Percentiles rank a stretch among this genome's conserved stretches.
These are phyloP conservation scores for Pyrenochaeta sp. DNA, from an alignment of 2,329 filamentous ascomycete species.

Conservation along the genomic window DNA sequence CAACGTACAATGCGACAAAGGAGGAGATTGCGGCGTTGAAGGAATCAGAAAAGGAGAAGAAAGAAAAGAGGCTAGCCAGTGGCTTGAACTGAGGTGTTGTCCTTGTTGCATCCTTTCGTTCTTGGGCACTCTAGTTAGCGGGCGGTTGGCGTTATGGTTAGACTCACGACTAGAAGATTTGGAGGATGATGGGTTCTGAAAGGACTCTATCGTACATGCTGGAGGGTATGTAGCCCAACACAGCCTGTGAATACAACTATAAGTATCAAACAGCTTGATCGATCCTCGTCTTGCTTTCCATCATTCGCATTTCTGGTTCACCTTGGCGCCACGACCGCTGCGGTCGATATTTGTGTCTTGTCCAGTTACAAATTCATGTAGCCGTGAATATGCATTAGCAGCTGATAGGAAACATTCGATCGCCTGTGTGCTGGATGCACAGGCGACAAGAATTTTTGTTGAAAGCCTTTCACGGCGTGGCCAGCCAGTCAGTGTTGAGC, in stretches of 20 bases:
- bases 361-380: not conserved
- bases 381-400: not conserved
- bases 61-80: slow-evolving; percentile 71
- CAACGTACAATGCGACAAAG: slow-evolving; percentile 77
- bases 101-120: slow-evolving; percentile 3
- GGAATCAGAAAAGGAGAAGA: slow-evolving; percentile 73
- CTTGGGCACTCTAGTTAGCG: slow-evolving; percentile 1
- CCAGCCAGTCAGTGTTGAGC: not conserved
- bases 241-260: not conserved
- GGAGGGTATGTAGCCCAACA: not conserved
- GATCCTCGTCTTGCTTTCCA: not conserved
- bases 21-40: slow-evolving; percentile 76
- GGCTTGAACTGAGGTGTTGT: slow-evolving; percentile 18
- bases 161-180: slow-evolving; percentile 9
- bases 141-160: slow-evolving; percentile 24
- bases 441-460: slow-evolving; percentile 4
- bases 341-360: not conserved
- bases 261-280: not conserved
- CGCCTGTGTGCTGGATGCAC: not conserved
- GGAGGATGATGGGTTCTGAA: not conserved
- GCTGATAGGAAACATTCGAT: not conserved
- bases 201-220: not conserved
- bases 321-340: too few relatives aligned
- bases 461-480: not conserved
- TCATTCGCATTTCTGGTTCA: not conserved